phyloP scores from a whole-genome alignment of 306 rosid genomes.

The Castanospermum australe region DNA sequence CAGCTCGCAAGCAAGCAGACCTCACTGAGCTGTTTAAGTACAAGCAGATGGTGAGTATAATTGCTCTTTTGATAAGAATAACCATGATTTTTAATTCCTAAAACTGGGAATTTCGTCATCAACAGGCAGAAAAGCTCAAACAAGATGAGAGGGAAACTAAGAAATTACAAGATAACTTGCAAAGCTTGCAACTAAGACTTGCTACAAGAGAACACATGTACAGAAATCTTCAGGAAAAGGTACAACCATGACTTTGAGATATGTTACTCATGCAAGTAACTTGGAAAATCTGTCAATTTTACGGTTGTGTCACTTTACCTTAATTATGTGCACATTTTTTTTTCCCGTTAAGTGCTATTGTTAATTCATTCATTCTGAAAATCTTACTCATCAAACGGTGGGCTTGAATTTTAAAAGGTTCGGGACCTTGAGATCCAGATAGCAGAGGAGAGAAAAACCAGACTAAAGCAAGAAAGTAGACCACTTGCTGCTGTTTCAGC shows the following conservation, averaged over 20 bases:
- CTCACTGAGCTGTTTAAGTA: conserved; percentile 71
- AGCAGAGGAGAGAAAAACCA: conserved; percentile 79
- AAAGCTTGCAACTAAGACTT: conserved; percentile 68
- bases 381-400: conserved; percentile 11
- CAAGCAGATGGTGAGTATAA: conserved; percentile 80
- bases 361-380: neutral
- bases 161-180: conserved; percentile 76
- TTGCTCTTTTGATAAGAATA: neutral
- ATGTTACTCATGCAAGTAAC: neutral
- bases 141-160: conserved; percentile 89
- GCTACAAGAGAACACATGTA: conserved; percentile 79
- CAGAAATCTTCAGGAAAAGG: conserved; percentile 91
- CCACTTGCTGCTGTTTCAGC: conserved; percentile 56
- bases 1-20: conserved; percentile 93
- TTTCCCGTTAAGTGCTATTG: neutral
- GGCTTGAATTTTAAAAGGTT: conserved; percentile 50
- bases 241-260: conserved; percentile 9
- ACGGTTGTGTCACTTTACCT: neutral
- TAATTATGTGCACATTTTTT: neutral
- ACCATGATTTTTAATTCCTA: neutral
- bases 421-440: conserved; percentile 92
- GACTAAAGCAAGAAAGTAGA: conserved; percentile 81
- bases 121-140: conserved; percentile 83
- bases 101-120: conserved; percentile 5
- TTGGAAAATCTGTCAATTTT: neutral